Conservation (phyloP, 2,329 filamentous ascomycete species). For the Diaporthe citri region DNA sequence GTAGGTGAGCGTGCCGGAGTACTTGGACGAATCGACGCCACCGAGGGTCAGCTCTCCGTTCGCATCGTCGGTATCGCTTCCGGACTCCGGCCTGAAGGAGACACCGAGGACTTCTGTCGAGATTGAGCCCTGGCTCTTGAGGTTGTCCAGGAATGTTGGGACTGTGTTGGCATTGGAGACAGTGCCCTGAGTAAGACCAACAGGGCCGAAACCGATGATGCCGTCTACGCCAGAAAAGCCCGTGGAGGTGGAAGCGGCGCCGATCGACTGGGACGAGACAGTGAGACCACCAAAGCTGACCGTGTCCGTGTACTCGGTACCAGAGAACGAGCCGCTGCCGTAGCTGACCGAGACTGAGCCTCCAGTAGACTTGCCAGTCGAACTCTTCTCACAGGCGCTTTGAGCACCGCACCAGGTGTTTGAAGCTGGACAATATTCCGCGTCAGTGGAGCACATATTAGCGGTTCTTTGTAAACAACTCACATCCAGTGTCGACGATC, state of each 20-base stretch:
- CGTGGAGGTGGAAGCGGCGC: conserved; percentile 15
- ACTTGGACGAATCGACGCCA: conserved; percentile 43
- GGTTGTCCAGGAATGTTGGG: conserved; percentile 48
- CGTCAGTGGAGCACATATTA: not conserved
- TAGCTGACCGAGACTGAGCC: conserved; percentile 44
- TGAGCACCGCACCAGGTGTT: conserved; percentile 41
- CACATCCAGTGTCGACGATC: conserved; percentile 49
- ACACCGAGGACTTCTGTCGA: conserved; percentile 47
- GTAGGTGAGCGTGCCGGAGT: conserved; percentile 42
- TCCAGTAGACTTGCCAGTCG: conserved; percentile 42
- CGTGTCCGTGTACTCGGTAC: conserved; percentile 46
- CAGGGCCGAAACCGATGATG: conserved; percentile 44
- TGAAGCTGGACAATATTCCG: conserved; percentile 40
- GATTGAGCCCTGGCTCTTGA: conserved; percentile 47
- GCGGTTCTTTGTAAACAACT: not conserved
- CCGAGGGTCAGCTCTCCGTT: conserved; percentile 45
- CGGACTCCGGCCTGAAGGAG: conserved; percentile 46
- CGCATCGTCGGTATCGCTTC: conserved; percentile 44
- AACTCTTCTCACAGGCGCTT: conserved; percentile 21
- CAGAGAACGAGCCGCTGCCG: conserved; percentile 47
- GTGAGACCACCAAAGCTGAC: conserved; percentile 49
- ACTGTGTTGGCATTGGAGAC: conserved; percentile 45
- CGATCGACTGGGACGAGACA: conserved; percentile 36
- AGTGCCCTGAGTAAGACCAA: conserved; percentile 44
- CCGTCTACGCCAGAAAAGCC: conserved; percentile 29